Base-by-base conservation (phyloP, 805 yeast species). In the Pachysolen tannophilus region DNA sequence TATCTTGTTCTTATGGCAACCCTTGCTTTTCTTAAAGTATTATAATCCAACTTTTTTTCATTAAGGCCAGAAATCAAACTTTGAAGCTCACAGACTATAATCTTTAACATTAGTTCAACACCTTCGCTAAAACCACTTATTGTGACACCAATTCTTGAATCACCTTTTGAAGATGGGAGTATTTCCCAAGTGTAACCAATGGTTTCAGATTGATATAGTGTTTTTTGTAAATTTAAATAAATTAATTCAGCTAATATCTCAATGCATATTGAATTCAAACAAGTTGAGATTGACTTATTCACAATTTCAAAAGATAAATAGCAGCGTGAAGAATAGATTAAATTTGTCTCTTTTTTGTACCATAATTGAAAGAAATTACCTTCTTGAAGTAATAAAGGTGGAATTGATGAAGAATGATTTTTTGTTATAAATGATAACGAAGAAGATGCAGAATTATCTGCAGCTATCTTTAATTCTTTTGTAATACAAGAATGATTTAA, bases 181-280 rank as follows among this genome's bases (percentile, higher is more conserved):
- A 81, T 41, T 14, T 72, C 76, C 72, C 81, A 81, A 1, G 69
- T 49, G 45, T 66, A 77, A 2, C 78, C 75, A 8, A 77, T 39
- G n/a, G 63, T 48, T 37, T 76, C 72, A 1, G 77, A 65, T 1
- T 72, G 68, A 47, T 80, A 82, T 2, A 82, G 44, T 5, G 42
- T 40, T 4, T 57, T 50, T 17, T 65, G 52, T 1, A 80, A 45
- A 10, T 52, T 48, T 1, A 50, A 46, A 17, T 66, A 72, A 4
- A 77, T 42, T 3, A 75, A 34, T 32, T 72, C 75, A 8, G 67
- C 60, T 2, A 80, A 39, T 5, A 81, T 48, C 42, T 82, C 87
- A 9, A 72, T 43, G n/a, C 61, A 57, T 42, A 75, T 65, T 2
- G 72, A 61, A 32, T 56, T 57, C 8, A 37, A 30, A 0, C 74